phyloP scores from a whole-genome alignment of 208 protist genomes.

The Acanthamoeba royreba region DNA sequence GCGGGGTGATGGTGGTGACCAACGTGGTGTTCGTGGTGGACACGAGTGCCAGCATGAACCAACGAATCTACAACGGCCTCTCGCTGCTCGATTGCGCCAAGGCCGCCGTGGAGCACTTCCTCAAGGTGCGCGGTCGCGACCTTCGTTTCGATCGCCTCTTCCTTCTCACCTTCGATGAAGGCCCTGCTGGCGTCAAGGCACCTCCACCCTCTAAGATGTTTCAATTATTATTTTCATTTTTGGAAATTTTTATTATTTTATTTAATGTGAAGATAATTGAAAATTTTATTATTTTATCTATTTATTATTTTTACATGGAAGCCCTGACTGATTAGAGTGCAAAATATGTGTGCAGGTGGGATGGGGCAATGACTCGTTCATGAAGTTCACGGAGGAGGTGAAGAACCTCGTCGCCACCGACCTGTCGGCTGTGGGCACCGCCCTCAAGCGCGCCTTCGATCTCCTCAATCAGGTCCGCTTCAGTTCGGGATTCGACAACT shows the following conservation, averaged over 20 bases:
- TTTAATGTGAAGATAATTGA: too few relatives aligned
- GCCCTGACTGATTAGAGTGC: too few relatives aligned
- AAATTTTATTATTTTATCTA: too few relatives aligned
- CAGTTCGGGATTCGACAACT: conserved; percentile 48
- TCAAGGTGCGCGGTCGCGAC: conserved; percentile 61
- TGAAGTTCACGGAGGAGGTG: conserved; percentile 56
- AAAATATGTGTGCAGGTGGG: conserved; percentile 24
- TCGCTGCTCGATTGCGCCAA: conserved; percentile 61
- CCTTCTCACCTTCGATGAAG: conserved; percentile 63
- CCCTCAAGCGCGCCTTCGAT: conserved; percentile 58
- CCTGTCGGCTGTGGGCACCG: conserved; percentile 43
- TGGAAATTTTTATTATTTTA: too few relatives aligned
- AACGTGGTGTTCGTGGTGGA: conserved; percentile 63
- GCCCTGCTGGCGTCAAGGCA: not conserved
- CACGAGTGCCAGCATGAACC: conserved; percentile 66
- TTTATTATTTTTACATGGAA: too few relatives aligned
- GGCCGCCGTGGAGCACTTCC: conserved; percentile 64
- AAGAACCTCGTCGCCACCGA: conserved; percentile 55
- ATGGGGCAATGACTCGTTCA: conserved; percentile 48
- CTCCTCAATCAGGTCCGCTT: conserved; percentile 53
- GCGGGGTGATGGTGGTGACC: not conserved
- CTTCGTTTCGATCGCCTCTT: conserved; percentile 63
- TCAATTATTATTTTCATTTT: too few relatives aligned
- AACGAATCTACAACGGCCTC: conserved; percentile 56
- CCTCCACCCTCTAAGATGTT: too few relatives aligned